Evolutionary conservation across 192 early-diverging fungal species (phyloP).

Genomic region (Podila epigama): DNA sequence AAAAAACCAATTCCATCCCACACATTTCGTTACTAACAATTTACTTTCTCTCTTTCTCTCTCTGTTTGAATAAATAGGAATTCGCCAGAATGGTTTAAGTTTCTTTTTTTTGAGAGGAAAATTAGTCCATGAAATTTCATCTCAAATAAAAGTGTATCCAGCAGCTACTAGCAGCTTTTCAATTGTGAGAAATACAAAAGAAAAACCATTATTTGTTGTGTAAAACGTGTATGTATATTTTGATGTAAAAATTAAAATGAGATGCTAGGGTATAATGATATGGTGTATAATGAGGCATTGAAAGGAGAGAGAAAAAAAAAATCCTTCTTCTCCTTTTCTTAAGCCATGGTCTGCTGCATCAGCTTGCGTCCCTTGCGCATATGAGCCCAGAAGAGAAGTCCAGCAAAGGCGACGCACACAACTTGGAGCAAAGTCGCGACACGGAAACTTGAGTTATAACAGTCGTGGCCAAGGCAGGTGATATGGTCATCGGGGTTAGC

Average conservation of each 20-base stretch:
- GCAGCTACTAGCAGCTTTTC: too few relatives aligned
- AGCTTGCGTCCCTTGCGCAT: slow-evolving; percentile 36
- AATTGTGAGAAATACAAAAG: too few relatives aligned
- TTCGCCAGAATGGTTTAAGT: background rate
- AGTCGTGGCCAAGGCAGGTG: slow-evolving; percentile 26
- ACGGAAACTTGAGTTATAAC: slow-evolving; percentile 38
- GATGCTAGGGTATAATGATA: too few relatives aligned
- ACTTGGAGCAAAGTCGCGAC: slow-evolving; percentile 40
- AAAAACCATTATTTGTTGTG: too few relatives aligned
- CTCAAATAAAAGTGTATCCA: too few relatives aligned
- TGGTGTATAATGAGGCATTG: background rate
- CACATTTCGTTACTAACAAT: too few relatives aligned
- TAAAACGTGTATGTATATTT: too few relatives aligned
- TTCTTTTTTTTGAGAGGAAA: too few relatives aligned
- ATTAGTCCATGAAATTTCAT: too few relatives aligned
- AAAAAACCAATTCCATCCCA: too few relatives aligned
- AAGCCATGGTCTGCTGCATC: slow-evolving; percentile 12
- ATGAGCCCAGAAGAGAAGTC: slow-evolving; percentile 40
- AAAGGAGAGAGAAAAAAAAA: background rate
- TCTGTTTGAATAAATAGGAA: background rate
- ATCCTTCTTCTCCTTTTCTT: background rate
- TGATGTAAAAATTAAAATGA: too few relatives aligned
- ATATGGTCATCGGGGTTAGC: slow-evolving; percentile 1
- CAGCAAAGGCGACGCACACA: slow-evolving; percentile 34
- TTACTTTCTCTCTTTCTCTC: background rate